Conservation (phyloP, 2,329 filamentous ascomycete genomes). For the Phyllosticta citrichinensis region DNA sequence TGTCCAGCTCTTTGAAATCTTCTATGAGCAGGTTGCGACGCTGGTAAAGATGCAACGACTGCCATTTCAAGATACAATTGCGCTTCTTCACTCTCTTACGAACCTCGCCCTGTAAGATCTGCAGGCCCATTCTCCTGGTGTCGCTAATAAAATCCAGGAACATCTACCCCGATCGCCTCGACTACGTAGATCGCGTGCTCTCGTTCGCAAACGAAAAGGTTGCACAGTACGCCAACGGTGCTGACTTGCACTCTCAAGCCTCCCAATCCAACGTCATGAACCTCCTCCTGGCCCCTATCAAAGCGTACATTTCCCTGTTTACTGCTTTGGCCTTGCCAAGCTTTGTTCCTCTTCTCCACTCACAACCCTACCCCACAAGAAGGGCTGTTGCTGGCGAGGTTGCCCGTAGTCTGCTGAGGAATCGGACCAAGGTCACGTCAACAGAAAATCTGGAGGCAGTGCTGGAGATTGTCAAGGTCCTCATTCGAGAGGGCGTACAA, state of each 20-base stretch:
- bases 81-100: constrained; percentile 81
- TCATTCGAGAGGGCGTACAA: constrained; percentile 89
- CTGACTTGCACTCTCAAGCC: constrained; percentile 81
- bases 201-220: constrained; percentile 82
- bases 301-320: constrained; percentile 86
- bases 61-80: constrained; percentile 89
- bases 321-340: constrained; percentile 90
- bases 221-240: constrained; percentile 79
- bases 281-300: constrained; percentile 81
- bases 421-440: constrained; percentile 69
- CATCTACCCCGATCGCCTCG: constrained; percentile 83
- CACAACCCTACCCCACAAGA: constrained; percentile 86
- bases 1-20: constrained; percentile 90
- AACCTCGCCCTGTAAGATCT: constrained; percentile 69
- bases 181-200: constrained; percentile 92
- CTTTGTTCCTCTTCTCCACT: constrained; percentile 80
- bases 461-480: constrained; percentile 74
- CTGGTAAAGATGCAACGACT: constrained; percentile 84
- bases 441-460: constrained; percentile 77
- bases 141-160: constrained; percentile 43
- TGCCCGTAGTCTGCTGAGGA: constrained; percentile 68
- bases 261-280: constrained; percentile 84
- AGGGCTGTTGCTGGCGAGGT: constrained; percentile 86
- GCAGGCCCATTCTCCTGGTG: not conserved
- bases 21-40: constrained; percentile 91